Evolutionary conservation across 768 basidiomycete genomes (phyloP), one percentile per base, ranked within the genome.

Genomic region (Lactarius akahatsu): DNA sequence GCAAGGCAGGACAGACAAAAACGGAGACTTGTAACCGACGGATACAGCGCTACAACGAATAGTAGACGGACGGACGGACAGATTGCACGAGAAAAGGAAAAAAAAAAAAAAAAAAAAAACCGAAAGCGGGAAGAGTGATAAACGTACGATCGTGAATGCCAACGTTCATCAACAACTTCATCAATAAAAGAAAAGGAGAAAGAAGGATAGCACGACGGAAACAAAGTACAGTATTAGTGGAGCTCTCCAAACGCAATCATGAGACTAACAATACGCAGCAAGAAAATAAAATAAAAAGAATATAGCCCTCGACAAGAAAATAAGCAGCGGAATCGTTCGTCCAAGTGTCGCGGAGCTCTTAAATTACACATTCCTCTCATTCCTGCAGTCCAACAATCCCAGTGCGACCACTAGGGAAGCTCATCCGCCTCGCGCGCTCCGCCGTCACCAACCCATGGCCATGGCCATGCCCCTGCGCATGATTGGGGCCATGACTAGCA

Each of bases 351-450:
- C 6, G 50, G 11, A 4, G 50, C 50, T 54, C 50, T 41, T 11
- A 20, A 15, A 41, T 64, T 47, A 41, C 23, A 10, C 18, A 30
- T 0, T 32, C 6, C 47, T n/a, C 47, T 61, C 36, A 67, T 4
- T 47, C 58, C 36, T 66, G 64, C 28, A 67, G 38, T 23, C 56
- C 64, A 15, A 61, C 40, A 1, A 68, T 43, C 16, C 58, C 56
- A 16, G 45, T n/a, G 40, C 67, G 67, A 18, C 55, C 64, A 15
- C 65, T 50, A 18, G 61, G 67, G 64, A 69, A 69, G 58, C 70
- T 70, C 70, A 70, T 70, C 34, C 68, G 57, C 61, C 70, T 69
- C 56, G 67, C 26, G 47, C 70, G 70, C 9, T 69, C 68, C 11
- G 62, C 30, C 15, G 61, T n/a, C 34, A 40, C 20, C 2, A 58